phyloP scores from a whole-genome alignment of 768 basidiomycete genomes.

The Termitomyces sp. region DNA sequence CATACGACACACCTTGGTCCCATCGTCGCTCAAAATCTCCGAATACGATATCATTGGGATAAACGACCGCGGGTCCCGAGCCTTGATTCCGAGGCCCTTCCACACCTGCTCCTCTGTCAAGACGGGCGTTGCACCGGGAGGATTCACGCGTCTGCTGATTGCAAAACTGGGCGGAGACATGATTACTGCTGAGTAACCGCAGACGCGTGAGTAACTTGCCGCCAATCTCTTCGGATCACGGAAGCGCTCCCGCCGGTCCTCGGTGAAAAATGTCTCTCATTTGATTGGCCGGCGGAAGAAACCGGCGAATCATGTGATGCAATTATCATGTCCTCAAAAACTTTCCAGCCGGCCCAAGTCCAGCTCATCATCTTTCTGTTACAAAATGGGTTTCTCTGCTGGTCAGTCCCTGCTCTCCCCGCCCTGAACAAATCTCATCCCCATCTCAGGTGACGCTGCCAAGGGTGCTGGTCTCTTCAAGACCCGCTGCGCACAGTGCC shows the following conservation, averaged over 20 bases:
- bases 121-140: constrained; percentile 15
- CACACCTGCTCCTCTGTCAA: constrained; percentile 22
- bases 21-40: constrained; percentile 17
- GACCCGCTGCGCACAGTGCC: constrained; percentile 93
- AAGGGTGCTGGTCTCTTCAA: constrained; percentile 97
- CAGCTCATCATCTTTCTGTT: constrained; percentile 12
- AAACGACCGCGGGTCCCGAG: constrained; percentile 19
- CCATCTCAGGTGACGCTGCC: constrained; percentile 63
- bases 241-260: too few relatives aligned
- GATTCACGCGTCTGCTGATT: constrained; percentile 20
- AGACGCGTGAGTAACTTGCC: too few relatives aligned
- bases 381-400: constrained; percentile 34
- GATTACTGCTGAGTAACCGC: too few relatives aligned
- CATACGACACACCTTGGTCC: too few relatives aligned
- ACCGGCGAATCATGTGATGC: constrained; percentile 16
- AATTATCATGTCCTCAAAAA: constrained; percentile 7
- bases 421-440: constrained; percentile 19
- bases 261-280: not conserved
- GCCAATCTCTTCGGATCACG: too few relatives aligned
- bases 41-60: constrained; percentile 17
- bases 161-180: constrained; percentile 17
- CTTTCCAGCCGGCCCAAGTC: constrained; percentile 8
- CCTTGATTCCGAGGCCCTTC: constrained; percentile 22
- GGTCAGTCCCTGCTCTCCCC: constrained; percentile 40
- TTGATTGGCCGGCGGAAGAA: constrained; percentile 16